These are phyloP conservation scores for Acidiella bohemica DNA, from an alignment of 495 filamentous ascomycete genomes.

Conservation along the genomic window DNA sequence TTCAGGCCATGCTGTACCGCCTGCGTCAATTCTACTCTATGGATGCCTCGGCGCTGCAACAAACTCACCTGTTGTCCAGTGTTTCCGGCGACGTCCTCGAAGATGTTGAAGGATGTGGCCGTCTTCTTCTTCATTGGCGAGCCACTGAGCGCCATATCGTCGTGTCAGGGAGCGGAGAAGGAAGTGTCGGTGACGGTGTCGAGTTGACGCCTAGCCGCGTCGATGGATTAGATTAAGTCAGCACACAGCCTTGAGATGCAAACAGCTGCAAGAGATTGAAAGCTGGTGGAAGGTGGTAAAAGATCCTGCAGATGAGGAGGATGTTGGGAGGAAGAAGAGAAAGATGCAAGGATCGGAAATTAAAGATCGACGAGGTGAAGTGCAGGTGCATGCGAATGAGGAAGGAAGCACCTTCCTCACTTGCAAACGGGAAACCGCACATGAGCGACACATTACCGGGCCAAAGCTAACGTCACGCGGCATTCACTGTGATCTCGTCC, in stretches of 20 bases:
- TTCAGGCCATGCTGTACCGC: conserved; percentile 4
- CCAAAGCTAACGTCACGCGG: no score
- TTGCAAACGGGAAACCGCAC: background rate
- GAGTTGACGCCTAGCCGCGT: background rate
- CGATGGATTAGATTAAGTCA: background rate
- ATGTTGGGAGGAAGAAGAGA: background rate
- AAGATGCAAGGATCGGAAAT: no score
- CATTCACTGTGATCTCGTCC: no score
- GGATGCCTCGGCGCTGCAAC: background rate
- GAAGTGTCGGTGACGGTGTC: background rate
- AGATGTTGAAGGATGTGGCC: conserved; percentile 13
- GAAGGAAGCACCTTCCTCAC: conserved; percentile 3
- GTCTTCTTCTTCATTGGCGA: conserved; percentile 13
- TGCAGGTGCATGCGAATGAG: background rate
- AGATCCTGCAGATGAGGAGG: background rate
- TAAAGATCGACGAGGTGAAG: background rate
- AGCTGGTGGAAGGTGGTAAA: background rate
- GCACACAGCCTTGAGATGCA: conserved; percentile 2
- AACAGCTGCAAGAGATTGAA: background rate
- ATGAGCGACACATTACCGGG: no score
- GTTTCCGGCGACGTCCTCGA: conserved; percentile 9
- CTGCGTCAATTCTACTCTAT: background rate
- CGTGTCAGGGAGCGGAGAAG: background rate
- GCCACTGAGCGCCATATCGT: conserved; percentile 5
- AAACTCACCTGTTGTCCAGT: conserved; percentile 9